Evolutionary conservation across 129 eudicot genomes (phyloP).

Genomic region (Dittrichia graveolens): DNA sequence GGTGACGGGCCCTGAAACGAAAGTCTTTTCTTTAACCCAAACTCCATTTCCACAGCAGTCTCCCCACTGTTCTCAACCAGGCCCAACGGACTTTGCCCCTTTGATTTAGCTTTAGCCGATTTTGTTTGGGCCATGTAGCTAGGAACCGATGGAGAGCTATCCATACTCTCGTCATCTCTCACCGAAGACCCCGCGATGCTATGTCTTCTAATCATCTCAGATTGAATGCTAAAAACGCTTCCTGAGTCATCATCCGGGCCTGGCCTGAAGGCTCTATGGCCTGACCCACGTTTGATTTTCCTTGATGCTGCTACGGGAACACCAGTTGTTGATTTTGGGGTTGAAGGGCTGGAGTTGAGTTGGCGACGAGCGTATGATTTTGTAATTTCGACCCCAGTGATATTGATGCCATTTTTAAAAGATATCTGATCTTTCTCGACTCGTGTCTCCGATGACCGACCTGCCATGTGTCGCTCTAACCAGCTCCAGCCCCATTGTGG

Average conservation of each 20-base stretch:
- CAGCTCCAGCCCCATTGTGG: conserved; percentile 99
- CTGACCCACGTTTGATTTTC: conserved; percentile 52
- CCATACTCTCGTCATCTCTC: conserved; percentile 85
- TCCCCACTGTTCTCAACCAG: conserved; percentile 44
- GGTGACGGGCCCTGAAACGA: conserved; percentile 33
- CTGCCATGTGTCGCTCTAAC: conserved; percentile 90
- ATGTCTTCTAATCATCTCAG: conserved; percentile 77
- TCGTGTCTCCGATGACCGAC: conserved; percentile 61
- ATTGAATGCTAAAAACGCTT: conserved; percentile 61
- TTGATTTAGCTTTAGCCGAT: conserved; percentile 73
- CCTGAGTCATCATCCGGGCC: conserved; percentile 62
- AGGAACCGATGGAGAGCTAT: conserved; percentile 71
- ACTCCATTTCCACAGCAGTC: conserved; percentile 46
- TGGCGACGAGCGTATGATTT: conserved; percentile 77
- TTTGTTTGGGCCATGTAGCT: conserved; percentile 84
- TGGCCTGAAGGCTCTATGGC: conserved; percentile 42
- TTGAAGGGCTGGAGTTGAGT: conserved; percentile 51
- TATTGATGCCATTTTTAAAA: conserved; percentile 38
- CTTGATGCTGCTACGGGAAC: conserved; percentile 33
- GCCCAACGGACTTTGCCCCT: conserved; percentile 50
- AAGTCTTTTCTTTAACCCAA: conserved; percentile 29
- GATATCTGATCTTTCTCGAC: conserved; percentile 51
- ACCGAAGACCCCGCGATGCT: conserved; percentile 77
- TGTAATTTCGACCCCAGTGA: conserved; percentile 55
- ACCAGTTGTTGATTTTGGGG: conserved; percentile 36